Evolutionary conservation across 2,329 filamentous ascomycete species (phyloP), one percentile per base, ranked within the genome.

Genomic region (Colletotrichum sp.): DNA sequence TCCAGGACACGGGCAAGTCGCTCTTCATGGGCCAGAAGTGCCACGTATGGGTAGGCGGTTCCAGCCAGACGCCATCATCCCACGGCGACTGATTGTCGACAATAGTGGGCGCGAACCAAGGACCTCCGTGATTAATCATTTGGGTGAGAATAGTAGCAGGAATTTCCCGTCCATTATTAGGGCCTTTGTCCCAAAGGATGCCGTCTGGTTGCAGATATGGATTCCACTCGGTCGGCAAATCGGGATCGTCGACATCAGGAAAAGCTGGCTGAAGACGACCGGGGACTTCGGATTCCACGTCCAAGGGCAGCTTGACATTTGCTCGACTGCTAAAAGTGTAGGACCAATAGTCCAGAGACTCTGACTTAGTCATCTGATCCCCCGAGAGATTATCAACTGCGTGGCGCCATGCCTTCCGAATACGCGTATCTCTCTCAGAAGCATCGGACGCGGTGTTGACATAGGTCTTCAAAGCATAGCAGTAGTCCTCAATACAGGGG

Each of bases 1-100:
- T 36, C 18, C 65, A 39, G 24, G 15, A 80, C 78, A 2, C 68
- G 68, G 7, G 80, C 76, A 18, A 80, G 9, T 13, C n/a, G 9
- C 39, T 7, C 4, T 32, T 28, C 6, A 57, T 9, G 13, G 39
- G 16, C 71, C 71, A 73, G 30, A 73, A 73, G 12, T 18, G 4
- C 9, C n/a, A 18, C 3, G 3, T 2, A 3, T 28, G 15, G 15
- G 30, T n/a, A 24, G 10, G 3, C 32, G 15, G 32, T 64, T 28
- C 28, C 28, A 16, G 8, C 21, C 8, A 18, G 65, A 24, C 18
- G 15, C 24, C 7, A 5, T 12, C 57, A 5, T 8, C 65, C 36
- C 68, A 18, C 0, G 12, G 18, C 26, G 13, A 16, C 62, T 65
- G 16, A 15, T 52, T 10, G 9, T 52, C 39, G 9, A 73, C 1